phyloP scores from a whole-genome alignment of 306 rosid genomes.

The Urtica urens region DNA sequence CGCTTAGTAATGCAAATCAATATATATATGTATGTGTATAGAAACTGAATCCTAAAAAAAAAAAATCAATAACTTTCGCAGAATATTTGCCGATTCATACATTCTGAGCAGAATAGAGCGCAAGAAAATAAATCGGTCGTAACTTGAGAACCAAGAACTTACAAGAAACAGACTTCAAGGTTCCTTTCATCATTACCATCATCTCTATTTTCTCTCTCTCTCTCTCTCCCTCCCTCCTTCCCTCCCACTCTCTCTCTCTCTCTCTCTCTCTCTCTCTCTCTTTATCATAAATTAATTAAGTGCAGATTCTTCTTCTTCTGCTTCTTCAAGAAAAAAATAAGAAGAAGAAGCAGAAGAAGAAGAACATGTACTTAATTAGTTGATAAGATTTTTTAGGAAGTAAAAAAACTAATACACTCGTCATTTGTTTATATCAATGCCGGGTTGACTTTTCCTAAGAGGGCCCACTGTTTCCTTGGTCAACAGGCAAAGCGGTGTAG shows the following conservation, averaged over 20 bases:
- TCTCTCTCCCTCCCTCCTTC: slow-evolving; percentile 48
- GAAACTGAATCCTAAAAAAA: slow-evolving; percentile 33
- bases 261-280: background rate
- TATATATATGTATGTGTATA: background rate
- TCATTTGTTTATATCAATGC: no score
- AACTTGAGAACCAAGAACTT: slow-evolving; percentile 44
- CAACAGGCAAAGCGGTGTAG: no score
- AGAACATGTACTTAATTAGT: no score
- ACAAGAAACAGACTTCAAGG: slow-evolving; percentile 32
- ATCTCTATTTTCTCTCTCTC: slow-evolving; percentile 45
- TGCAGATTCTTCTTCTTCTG: no score
- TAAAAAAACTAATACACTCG: no score
- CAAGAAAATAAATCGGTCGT: no score
- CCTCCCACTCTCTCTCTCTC: background rate
- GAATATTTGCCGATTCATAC: slow-evolving; percentile 32
- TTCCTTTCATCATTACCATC: slow-evolving; percentile 32
- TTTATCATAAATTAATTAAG: no score
- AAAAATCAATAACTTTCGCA: slow-evolving; percentile 30
- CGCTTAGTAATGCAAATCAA: background rate
- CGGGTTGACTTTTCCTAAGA: no score
- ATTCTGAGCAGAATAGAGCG: slow-evolving; percentile 42
- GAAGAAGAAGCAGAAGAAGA: no score
- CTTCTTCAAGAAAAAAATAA: no score
- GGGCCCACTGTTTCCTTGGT: no score
- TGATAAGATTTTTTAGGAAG: no score